Evolutionary conservation across 495 filamentous ascomycete species (phyloP), one percentile per base, ranked within the genome.

Genomic region (Lichina pygmaea): DNA sequence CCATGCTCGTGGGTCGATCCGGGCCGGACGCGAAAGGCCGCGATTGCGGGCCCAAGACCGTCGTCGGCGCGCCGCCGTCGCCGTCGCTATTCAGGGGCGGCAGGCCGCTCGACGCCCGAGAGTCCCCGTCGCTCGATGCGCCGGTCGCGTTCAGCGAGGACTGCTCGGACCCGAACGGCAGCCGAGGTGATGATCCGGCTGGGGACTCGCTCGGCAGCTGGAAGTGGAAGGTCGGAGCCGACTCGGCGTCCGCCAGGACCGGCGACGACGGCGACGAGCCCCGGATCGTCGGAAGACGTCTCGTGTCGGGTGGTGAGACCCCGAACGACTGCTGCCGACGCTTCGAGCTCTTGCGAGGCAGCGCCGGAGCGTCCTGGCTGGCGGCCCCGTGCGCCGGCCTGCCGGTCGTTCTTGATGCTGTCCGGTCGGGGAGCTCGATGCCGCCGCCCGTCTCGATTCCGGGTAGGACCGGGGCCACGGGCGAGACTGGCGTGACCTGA

Each of bases 271-370:
- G 42, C 13, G 47, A 42, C 24, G 47, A 49, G 7, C n/a, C 8
- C 31, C 37, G 44, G 11, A 49, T 41, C 17, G 44, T 16, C 13
- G 31, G 34, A 0, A 49, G 47, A 3, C 33, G 31, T 16, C 7
- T 33, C 7, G 31, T 8, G 34, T 49, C 44, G 12, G 13, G 33
- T 15, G 11, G 24, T 6, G 8, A 13, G 10, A 33, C 15, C 15
- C 13, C 34, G n/a, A 47, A 36, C 33, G n/a, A 9, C 34, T 52
- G 52, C 34, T 54, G 60, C 47, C 66, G 59, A 39, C 75, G 66
- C 52, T 71, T 72, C 0, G 74, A 77, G 52, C 71, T 75, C 57
- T 72, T 75, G 43, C 73, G 58, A 4, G 75, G 73, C 3, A 79
- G 62, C 10, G 57, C 54, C 6, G 70, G 67, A 17, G 60, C 56